These are phyloP conservation scores for Nicotiana benthamiana DNA, from an alignment of 257 asterid genomes.

Conservation along the genomic window DNA sequence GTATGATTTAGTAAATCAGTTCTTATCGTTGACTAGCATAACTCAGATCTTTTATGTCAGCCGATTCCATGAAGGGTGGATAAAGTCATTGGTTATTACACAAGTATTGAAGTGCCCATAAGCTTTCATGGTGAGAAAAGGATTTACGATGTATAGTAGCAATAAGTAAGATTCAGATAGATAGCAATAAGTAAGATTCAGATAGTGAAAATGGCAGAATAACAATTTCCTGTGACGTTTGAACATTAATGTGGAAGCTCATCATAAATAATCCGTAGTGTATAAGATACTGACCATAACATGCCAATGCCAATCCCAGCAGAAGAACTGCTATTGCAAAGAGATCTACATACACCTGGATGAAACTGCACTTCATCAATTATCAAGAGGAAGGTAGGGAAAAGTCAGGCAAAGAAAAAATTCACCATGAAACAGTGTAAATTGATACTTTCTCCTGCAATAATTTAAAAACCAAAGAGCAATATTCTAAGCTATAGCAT, in stretches of 20 bases:
- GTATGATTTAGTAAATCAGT: neutral
- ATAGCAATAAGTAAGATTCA: neutral
- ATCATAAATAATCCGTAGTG: neutral
- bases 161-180: neutral
- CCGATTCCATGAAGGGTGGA: neutral
- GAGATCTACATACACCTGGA: constrained; percentile 84
- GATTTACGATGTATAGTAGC: neutral
- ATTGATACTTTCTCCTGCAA: neutral
- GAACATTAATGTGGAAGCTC: neutral
- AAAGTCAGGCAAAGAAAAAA: neutral
- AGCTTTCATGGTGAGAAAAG: neutral
- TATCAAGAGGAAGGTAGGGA: neutral
- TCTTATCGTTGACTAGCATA: neutral
- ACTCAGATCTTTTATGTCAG: neutral
- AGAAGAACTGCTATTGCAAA: constrained; percentile 52
- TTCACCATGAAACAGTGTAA: neutral
- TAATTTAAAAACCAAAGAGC: neutral
- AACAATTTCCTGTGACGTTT: neutral
- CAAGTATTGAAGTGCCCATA: neutral
- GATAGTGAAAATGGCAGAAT: neutral
- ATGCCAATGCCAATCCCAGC: constrained; percentile 91
- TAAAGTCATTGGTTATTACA: neutral
- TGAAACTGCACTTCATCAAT: constrained; percentile 13
- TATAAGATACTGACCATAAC: constrained; percentile 61
- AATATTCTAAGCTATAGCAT: neutral